Evolutionary conservation across 345 rosid genomes (phyloP), one percentile per base, ranked within the genome.

Genomic region (Populus nigra): DNA sequence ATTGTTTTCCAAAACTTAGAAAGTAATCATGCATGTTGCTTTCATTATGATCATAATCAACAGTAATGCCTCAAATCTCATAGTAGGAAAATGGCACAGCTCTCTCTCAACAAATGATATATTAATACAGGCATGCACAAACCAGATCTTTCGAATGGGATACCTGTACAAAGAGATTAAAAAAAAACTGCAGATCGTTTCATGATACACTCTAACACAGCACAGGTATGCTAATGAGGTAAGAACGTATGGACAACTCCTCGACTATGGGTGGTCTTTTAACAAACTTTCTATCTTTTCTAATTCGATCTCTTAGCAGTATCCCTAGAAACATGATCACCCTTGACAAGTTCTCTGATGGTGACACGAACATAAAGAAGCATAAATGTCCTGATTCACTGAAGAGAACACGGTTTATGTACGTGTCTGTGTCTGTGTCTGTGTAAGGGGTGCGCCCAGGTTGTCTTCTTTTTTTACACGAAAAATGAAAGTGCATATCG

Each of bases 121-220:
- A 75, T 47, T 76, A 69, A 68, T 5, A 7, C 66, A 39, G 27
- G 67, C 73, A 69, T 31, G 59, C 79, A 57, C 59, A 43, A 10
- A 41, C 16, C n/a, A 33, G 41, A 41, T 31, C 45, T 41, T 31
- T 70, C 43, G 43, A 20, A 27, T 27, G 39, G 27, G 45, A 11
- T 18, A 18, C 45, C 45, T 38, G 29, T 57, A 13, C n/a, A 69
- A 12, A 43, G 6, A 76, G 33, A 13, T 5, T 57, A 8, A 3
- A 39, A 39, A 5, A 1, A 41, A 10, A 49, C 35, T 10, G 59
- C 23, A 50, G 59, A 50, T 45, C 73, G 8, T 43, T 45, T 50
- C 57, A 53, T 2, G 10, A 20, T 53, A 23, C n/a, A 0, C 22
- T 50, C 57, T 18, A 18, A 50, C n/a, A 50, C 57, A 18, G 7